Evolutionary conservation across 2,329 filamentous ascomycete genomes (phyloP).

Genomic region (Diaporthe sp.): DNA sequence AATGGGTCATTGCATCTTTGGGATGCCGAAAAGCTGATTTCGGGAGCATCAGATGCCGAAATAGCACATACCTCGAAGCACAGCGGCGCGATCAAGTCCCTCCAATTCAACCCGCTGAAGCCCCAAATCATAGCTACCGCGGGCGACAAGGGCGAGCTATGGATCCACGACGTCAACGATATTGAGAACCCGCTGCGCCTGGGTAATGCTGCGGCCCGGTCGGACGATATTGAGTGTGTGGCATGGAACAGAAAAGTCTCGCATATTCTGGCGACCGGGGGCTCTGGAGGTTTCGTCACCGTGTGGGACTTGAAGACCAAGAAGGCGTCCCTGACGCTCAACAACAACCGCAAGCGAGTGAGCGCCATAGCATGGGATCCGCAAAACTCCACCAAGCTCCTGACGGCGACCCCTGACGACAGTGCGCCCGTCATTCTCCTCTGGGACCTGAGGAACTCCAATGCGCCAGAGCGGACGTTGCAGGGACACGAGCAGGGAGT

Average conservation of each 20-base stretch:
- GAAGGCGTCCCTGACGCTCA: constrained; percentile 95
- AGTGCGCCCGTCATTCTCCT: constrained; percentile 88
- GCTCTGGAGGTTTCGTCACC: constrained; percentile 93
- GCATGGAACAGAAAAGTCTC: constrained; percentile 99
- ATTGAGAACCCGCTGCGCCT: constrained; percentile 88
- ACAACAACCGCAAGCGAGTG: constrained; percentile 94
- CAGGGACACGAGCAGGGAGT: constrained; percentile 96
- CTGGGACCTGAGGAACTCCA: constrained; percentile 97
- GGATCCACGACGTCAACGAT: constrained; percentile 95
- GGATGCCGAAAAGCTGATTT: constrained; percentile 81
- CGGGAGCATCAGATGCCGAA: constrained; percentile 76
- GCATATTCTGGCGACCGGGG: constrained; percentile 95
- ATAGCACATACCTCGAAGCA: constrained; percentile 92
- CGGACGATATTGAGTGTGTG: constrained; percentile 94
- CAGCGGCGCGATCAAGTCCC: constrained; percentile 89
- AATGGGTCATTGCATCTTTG: constrained; percentile 94
- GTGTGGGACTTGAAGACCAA: constrained; percentile 99
- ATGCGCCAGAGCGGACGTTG: constrained; percentile 89
- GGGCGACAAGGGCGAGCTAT: constrained; percentile 95
- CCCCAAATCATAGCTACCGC: constrained; percentile 93
- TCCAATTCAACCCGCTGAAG: constrained; percentile 96
- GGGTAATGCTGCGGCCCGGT: constrained; percentile 87
- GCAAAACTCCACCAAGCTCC: constrained; percentile 91
- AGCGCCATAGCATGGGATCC: constrained; percentile 98
- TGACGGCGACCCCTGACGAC: constrained; percentile 93